Base-by-base conservation (phyloP, 1,284 basidiomycete species). In the Blastosporella zonata region DNA sequence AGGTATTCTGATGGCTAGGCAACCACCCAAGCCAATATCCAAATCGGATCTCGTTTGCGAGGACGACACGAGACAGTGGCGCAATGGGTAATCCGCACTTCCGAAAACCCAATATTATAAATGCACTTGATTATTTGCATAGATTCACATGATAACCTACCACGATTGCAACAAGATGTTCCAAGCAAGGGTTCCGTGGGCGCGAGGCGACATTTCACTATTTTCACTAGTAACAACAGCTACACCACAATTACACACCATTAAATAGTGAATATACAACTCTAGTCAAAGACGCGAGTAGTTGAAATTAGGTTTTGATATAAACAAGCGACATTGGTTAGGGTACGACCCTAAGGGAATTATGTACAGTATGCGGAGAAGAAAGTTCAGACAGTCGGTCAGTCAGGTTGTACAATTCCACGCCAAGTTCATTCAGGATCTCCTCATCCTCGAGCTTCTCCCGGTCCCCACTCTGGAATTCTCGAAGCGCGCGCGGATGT, bases 401-500 rank as follows among this genome's bases (percentile, higher is more conserved):
- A 21, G 38, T n/a, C 27, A 17, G 41, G n/a, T 7, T 33, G 28
- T 29, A 29, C 39, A 22, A 41, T 20, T 21, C n/a, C 22, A 17
- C 34, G 15, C 33, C 38, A 2, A 21, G n/a, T 35, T 13, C 15
- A 27, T 18, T 35, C 27, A 43, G 43, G 48, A 56, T 46, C 47
- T 56, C 29, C 55, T 50, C 20, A 22, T 17, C 18, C 55, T 49
- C 9, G 55, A 57, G 37, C 22, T 59, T 36, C 56, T 50, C n/a
- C 47, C 46, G 6, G 46, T 25, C 23, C 55, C 57, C 17, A 54
- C 36, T 22, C 69, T 64, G 17, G 70, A 60, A 37, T 62, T 74
- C 57, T 84, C 78, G 49, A 81, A 82, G 46, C 68, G 66, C 53
- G 74, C 70, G 38, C 70, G 72, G 47, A 81, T 77, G 51, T 73